Percentiles rank a stretch among this genome's conserved stretches.
phyloP scores from a whole-genome alignment of 2,329 filamentous ascomycete genomes.

The Rhexocercosporidium sp. region DNA sequence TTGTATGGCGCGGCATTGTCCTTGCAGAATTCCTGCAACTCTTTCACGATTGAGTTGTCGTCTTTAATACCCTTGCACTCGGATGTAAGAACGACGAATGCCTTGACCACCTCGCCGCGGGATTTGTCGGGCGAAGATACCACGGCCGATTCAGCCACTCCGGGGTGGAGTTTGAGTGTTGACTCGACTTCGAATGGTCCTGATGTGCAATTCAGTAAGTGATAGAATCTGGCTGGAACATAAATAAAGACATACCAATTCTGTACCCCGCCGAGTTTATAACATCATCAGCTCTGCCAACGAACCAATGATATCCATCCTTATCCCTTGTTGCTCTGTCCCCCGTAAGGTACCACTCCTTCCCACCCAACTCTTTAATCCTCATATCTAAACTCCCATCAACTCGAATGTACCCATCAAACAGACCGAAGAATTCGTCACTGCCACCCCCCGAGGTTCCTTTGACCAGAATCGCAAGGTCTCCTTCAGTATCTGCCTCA shows the following conservation, averaged over 20 bases:
- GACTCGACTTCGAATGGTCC: slow-evolving; percentile 50
- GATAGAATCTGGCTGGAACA: too few species aligned
- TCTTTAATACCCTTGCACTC: slow-evolving; percentile 25
- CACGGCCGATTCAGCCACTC: slow-evolving; percentile 47
- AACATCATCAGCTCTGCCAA: slow-evolving; percentile 45
- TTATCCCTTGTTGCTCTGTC: slow-evolving; percentile 43
- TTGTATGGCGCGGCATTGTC: slow-evolving; percentile 48
- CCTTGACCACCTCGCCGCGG: slow-evolving; percentile 48
- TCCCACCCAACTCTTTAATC: slow-evolving; percentile 4
- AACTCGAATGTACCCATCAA: slow-evolving; percentile 23
- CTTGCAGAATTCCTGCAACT: slow-evolving; percentile 49
- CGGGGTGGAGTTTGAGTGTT: slow-evolving; percentile 46
- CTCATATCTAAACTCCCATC: neutral
- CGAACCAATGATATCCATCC: slow-evolving; percentile 46
- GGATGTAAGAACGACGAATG: slow-evolving; percentile 46
- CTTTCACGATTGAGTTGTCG: slow-evolving; percentile 36
- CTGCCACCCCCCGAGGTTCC: neutral
- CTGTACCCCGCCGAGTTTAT: slow-evolving; percentile 49
- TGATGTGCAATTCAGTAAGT: too few species aligned
- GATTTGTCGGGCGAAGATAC: slow-evolving; percentile 46
- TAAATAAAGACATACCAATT: slow-evolving; percentile 42
- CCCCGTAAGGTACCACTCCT: slow-evolving; percentile 44
- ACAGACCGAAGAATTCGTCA: slow-evolving; percentile 26
- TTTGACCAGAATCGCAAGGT: slow-evolving; percentile 44
- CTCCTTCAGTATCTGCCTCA: slow-evolving; percentile 42